These are phyloP conservation scores for Aspergillus campestris DNA, from an alignment of 495 filamentous ascomycete species.

Conservation along the genomic window DNA sequence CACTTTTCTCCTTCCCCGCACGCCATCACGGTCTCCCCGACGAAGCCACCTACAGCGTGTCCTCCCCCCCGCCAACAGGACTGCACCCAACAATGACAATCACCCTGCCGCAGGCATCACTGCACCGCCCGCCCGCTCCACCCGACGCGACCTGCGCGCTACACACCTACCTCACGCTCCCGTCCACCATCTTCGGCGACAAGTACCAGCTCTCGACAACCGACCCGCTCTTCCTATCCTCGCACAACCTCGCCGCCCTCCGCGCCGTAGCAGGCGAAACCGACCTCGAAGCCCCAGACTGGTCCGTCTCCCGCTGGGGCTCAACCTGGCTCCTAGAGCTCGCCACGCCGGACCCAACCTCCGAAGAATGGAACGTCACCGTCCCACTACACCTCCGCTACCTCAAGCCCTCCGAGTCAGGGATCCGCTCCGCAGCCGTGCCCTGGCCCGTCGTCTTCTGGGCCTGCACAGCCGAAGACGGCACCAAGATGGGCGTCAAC, in stretches of 20 bases:
- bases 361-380: constrained; percentile 55
- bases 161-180: constrained; percentile 80
- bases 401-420: constrained; percentile 47
- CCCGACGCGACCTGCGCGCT: constrained; percentile 52
- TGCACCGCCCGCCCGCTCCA: constrained; percentile 25
- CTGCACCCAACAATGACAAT: constrained; percentile 78
- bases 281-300: constrained; percentile 89
- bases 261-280: constrained; percentile 67
- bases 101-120: constrained; percentile 26
- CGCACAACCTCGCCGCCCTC: constrained; percentile 64
- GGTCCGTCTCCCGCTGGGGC: constrained; percentile 71
- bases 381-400: constrained; percentile 89
- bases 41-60: constrained; percentile 32
- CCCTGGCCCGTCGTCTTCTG: constrained; percentile 84
- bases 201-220: constrained; percentile 65
- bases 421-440: constrained; percentile 39
- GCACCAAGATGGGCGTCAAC: constrained; percentile 62
- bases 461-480: constrained; percentile 74
- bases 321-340: constrained; percentile 72
- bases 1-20: constrained; percentile 83
- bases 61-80: constrained; percentile 64
- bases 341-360: constrained; percentile 30
- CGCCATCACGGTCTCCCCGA: constrained; percentile 60
- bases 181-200: constrained; percentile 76
- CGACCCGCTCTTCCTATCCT: constrained; percentile 62